A percentile compares a stretch with the other conserved stretches of the same genome.
phyloP scores from a whole-genome alignment of 257 asterid species.

The Solanum raphanifolium region DNA sequence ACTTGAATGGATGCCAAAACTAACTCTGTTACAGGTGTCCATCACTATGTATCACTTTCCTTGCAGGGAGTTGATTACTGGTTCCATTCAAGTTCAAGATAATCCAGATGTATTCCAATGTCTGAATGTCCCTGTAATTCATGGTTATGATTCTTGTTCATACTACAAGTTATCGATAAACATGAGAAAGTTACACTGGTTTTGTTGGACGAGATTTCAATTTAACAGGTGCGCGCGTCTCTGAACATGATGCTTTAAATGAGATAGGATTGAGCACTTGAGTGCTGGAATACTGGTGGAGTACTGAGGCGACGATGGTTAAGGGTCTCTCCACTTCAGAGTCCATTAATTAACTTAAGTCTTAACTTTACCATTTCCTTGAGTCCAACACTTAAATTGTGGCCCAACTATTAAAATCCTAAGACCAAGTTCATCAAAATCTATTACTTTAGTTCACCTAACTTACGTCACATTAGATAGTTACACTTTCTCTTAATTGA shows the following conservation, averaged over 20 bases:
- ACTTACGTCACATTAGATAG: too few species aligned
- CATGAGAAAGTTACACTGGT: neutral
- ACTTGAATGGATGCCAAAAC: neutral
- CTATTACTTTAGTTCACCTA: too few species aligned
- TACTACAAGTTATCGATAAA: neutral
- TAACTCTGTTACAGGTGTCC: neutral
- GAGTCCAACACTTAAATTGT: too few species aligned
- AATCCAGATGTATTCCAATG: neutral
- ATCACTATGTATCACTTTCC: neutral
- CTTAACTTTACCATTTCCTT: too few species aligned
- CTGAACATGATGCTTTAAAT: neutral
- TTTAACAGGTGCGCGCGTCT: neutral
- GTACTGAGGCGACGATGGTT: neutral
- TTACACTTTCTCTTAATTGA: too few species aligned
- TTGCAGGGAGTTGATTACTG: neutral
- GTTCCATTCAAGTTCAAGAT: neutral
- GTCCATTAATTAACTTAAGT: too few species aligned
- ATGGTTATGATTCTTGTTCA: neutral
- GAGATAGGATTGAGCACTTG: neutral
- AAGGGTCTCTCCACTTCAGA: neutral
- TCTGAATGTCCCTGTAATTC: neutral
- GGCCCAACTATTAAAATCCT: too few species aligned
- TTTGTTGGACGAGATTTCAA: neutral
- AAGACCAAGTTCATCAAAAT: too few species aligned
- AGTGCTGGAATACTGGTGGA: neutral